These are phyloP conservation scores for Amphicarpaea edgeworthii DNA, from an alignment of 306 rosid genomes.

Conservation along the genomic window DNA sequence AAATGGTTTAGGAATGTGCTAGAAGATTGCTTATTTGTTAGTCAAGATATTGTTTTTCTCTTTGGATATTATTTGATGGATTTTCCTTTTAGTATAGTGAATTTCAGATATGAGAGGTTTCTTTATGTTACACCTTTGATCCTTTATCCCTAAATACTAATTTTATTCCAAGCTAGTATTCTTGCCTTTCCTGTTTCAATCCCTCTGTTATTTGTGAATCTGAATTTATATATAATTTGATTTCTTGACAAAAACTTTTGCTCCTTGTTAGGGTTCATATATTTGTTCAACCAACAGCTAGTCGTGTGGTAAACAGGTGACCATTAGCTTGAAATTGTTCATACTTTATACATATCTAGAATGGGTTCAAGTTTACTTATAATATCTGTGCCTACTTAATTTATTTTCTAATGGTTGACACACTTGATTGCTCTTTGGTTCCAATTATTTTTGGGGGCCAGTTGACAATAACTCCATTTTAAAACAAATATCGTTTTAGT, in stretches of 20 bases:
- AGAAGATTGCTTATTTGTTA: not conserved
- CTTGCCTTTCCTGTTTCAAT: slow-evolving; percentile 8
- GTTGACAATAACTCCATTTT: not conserved
- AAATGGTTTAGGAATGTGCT: slow-evolving; percentile 4
- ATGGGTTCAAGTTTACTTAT: slow-evolving; percentile 33
- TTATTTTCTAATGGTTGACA: not conserved
- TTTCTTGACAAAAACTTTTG: slow-evolving; percentile 38
- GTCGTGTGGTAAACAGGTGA: slow-evolving; percentile 92
- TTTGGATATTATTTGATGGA: not conserved
- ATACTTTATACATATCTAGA: slow-evolving; percentile 18
- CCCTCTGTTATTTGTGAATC: slow-evolving; percentile 27
- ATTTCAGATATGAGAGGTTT: slow-evolving; percentile 25
- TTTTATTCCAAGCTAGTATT: slow-evolving; percentile 15
- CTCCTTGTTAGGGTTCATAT: slow-evolving; percentile 81
- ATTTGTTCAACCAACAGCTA: slow-evolving; percentile 88
- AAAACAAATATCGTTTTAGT: not conserved
- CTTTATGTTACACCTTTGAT: slow-evolving; percentile 25
- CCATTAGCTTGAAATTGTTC: slow-evolving; percentile 43
- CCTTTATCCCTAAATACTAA: not conserved
- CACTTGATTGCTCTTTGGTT: slow-evolving; percentile 16
- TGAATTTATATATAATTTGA: slow-evolving; percentile 29
- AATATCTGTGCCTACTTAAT: slow-evolving; percentile 10
- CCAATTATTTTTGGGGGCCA: not conserved
- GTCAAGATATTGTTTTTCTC: not conserved
- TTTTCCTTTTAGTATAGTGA: not conserved